Evolutionary conservation across 2,329 filamentous ascomycete species (phyloP).

Genomic region (Aspergillus neotritici): DNA sequence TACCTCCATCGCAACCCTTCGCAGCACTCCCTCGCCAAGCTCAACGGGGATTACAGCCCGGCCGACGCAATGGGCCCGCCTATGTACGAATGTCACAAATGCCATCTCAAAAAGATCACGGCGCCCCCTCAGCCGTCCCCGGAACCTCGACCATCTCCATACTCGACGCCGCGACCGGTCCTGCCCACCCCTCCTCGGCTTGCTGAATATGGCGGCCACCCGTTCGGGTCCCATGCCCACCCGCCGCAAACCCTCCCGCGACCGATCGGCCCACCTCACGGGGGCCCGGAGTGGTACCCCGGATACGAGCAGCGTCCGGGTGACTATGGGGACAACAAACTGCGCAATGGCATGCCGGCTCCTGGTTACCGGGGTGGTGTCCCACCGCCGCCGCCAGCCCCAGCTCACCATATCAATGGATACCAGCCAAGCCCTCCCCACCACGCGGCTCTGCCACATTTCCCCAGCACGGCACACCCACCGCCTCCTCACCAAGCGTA

Average conservation of each 20-base stretch:
- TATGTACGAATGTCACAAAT: conserved; percentile 71
- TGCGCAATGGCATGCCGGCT: conserved; percentile 34
- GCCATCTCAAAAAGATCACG: conserved; percentile 47
- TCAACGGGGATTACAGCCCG: conserved; percentile 25
- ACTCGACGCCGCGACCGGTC: conserved; percentile 30
- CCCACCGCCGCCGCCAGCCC: conserved; percentile 45
- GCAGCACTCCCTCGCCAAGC: conserved; percentile 11
- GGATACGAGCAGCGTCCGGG: conserved; percentile 33
- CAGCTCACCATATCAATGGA: conserved; percentile 50
- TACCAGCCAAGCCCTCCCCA: conserved; percentile 30
- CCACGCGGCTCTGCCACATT: conserved; percentile 28
- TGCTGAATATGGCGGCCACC: conserved; percentile 25
- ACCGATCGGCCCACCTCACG: conserved; percentile 25
- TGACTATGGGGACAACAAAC: conserved; percentile 24
- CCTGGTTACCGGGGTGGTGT: conserved; percentile 28
- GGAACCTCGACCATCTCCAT: conserved; percentile 32
- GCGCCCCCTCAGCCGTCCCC: conserved; percentile 22
- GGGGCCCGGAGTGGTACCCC: conserved; percentile 28
- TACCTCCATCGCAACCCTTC: no score
- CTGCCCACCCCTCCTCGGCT: conserved; percentile 29
- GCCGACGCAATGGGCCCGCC: conserved; percentile 22
- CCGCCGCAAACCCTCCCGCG: conserved; percentile 23
- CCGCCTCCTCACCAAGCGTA: conserved; percentile 35
- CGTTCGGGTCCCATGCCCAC: conserved; percentile 28
- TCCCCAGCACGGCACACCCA: conserved; percentile 26